Percentiles rank a stretch among this genome's conserved stretches.
phyloP scores from a whole-genome alignment of 2,329 filamentous ascomycete species.

The Lomentospora prolificans region DNA sequence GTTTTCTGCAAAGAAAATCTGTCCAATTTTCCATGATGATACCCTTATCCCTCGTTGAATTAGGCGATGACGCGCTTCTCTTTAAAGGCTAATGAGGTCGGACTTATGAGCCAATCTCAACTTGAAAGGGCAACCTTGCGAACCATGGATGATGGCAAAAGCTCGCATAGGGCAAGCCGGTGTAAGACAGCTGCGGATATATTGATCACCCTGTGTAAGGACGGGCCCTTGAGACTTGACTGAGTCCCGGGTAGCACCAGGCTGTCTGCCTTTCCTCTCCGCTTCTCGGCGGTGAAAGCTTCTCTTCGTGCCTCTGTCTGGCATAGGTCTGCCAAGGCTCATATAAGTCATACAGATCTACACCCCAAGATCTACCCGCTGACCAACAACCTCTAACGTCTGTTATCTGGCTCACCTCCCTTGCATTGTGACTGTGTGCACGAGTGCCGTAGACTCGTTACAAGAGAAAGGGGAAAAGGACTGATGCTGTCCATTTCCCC shows the following conservation, averaged over 20 bases:
- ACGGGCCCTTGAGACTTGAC: neutral
- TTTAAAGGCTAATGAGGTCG: slow-evolving; percentile 4
- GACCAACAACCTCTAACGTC: no score
- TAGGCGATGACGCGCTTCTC: neutral
- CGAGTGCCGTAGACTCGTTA: no score
- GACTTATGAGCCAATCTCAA: neutral
- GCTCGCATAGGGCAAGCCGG: neutral
- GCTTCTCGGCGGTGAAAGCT: neutral
- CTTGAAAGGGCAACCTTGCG: neutral
- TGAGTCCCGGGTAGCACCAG: neutral
- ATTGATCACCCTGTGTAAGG: neutral
- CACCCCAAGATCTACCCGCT: neutral
- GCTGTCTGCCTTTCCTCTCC: neutral
- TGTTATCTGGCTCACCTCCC: no score
- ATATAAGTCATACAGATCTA: neutral
- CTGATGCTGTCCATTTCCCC: no score
- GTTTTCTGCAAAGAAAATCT: neutral
- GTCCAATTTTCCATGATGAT: neutral
- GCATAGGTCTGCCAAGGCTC: neutral
- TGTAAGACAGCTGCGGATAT: slow-evolving; percentile 1
- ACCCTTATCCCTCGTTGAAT: neutral
- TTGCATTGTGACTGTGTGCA: no score
- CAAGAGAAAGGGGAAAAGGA: no score
- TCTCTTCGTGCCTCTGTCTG: no score
- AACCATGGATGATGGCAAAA: neutral